Conservation (phyloP, 192 early-diverging fungal species). For the Coemansia sp. region DNA sequence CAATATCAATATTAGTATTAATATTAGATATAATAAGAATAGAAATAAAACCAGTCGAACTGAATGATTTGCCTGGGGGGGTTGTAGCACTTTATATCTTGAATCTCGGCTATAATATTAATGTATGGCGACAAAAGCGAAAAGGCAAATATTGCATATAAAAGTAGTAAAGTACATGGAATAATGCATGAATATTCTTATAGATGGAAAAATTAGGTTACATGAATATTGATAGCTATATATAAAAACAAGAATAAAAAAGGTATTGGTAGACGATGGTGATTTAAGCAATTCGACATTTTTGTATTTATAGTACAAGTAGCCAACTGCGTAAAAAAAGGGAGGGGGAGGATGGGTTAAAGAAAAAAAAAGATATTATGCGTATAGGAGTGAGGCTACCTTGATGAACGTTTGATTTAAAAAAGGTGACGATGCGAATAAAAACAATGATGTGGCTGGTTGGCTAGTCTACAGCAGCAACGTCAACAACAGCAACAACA, state of each 20-base stretch:
- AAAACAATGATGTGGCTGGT: slow-evolving; percentile 7
- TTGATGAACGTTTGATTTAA: slow-evolving; percentile 1
- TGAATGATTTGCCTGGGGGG: not conserved
- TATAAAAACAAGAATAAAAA: slow-evolving; percentile 5
- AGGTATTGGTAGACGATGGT: not conserved
- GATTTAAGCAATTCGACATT: not conserved
- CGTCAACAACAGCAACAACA: no score
- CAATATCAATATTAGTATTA: no score
- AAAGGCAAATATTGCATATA: not conserved
- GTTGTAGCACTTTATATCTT: not conserved
- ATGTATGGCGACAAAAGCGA: not conserved
- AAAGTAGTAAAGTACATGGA: not conserved
- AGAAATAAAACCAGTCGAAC: not conserved
- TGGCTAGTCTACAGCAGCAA: not conserved
- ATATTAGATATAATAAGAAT: no score
- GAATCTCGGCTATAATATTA: not conserved
- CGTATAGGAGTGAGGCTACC: not conserved
- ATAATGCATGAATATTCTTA: not conserved
- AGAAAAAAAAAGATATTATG: not conserved
- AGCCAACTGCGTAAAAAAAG: not conserved
- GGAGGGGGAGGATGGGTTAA: no score
- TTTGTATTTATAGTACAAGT: not conserved
- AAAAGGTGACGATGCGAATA: not conserved
- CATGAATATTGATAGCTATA: not conserved
- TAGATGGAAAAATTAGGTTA: not conserved